Base-by-base conservation (phyloP, 148 eudicot genomes). In the Rhododendron vialii region DNA sequence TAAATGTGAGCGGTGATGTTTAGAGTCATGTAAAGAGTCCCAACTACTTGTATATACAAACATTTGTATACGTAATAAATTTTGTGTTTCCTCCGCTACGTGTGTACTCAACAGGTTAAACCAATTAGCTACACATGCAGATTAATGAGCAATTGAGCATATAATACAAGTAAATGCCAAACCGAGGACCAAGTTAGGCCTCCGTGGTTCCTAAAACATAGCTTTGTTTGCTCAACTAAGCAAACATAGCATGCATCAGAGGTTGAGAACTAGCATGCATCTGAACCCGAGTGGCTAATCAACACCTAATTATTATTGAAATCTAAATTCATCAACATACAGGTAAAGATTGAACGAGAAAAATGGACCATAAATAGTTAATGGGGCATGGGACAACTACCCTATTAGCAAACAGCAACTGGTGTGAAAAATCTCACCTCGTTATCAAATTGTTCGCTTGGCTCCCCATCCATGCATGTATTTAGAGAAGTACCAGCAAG, bases 371-470 rank as follows among this genome's bases (percentile, higher is more conserved):
- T 69, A 30, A 26, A 24, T n/a, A n/a, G 71, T n/a, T 22, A 24
- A 1, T 63, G 26, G 28, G 30, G 71, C 71, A 7, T 59, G 7
- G 2, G 84, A 69, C 55, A 17, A 41, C 14, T 55, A 48, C 1
- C 48, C 45, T 73, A 38, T 33, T 69, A 43, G 59, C n/a, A 61
- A 87, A 26, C 26, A 79, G 78, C 43, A 57, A 53, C 63, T 35
- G 17, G 12, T 38, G 28, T 63, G 10, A 45, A 86, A 67, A 18
- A 55, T 28, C 91, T 89, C 87, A 95, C 99, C 98, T 94, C 93
- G 86, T 89, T 89, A 82, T 90, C 93, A 71, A 83, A 86, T 38
- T 89, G 89, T 38, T 88, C 91, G 74, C 53, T 84, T 26, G 85
- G 75, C 81, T 85, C 76, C 41, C 76, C 92, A 53, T 87, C 84